phyloP scores from a whole-genome alignment of 2,329 filamentous ascomycete species.

The Harringtonia aguacate region DNA sequence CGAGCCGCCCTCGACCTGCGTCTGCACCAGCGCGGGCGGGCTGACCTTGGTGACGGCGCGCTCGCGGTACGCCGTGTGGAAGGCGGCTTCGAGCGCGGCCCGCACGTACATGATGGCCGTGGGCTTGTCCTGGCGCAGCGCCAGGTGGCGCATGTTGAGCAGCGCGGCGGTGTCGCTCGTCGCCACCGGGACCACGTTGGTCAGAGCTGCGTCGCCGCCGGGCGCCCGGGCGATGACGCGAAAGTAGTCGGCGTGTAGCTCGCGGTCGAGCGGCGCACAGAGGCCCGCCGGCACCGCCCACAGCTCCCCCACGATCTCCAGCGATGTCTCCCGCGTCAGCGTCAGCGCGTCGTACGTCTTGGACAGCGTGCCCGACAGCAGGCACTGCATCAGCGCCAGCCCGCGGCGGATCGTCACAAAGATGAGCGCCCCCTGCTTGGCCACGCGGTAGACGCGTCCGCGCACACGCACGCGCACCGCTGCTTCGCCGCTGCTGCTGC shows the following conservation, averaged over 20 bases:
- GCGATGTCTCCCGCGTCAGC: slow-evolving; percentile 76
- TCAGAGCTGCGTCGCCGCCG: slow-evolving; percentile 82
- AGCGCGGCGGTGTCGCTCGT: slow-evolving; percentile 45
- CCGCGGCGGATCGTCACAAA: too few relatives aligned
- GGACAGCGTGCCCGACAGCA: slow-evolving; percentile 65
- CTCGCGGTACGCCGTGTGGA: slow-evolving; percentile 69
- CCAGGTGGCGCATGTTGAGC: slow-evolving; percentile 66
- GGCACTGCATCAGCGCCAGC: slow-evolving; percentile 82
- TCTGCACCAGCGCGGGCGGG: slow-evolving; percentile 86
- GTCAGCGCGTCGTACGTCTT: slow-evolving; percentile 88
- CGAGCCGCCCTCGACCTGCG: slow-evolving; percentile 84
- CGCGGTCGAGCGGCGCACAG: slow-evolving; percentile 71
- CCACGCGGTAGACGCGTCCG: too few relatives aligned
- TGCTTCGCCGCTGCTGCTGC: too few relatives aligned
- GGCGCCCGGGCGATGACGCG: slow-evolving; percentile 58
- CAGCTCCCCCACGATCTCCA: slow-evolving; percentile 77
- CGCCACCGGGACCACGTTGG: slow-evolving; percentile 57
- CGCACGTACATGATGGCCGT: slow-evolving; percentile 84
- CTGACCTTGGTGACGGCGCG: slow-evolving; percentile 70
- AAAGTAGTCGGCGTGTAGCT: slow-evolving; percentile 87
- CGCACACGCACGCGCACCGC: too few relatives aligned
- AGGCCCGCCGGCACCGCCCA: slow-evolving; percentile 67
- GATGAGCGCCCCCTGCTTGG: too few relatives aligned
- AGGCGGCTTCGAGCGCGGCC: slow-evolving; percentile 69
- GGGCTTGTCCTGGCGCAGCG: slow-evolving; percentile 72